These are phyloP conservation scores for Botryotinia globosa DNA, from an alignment of 2,329 filamentous ascomycete genomes.

Conservation along the genomic window DNA sequence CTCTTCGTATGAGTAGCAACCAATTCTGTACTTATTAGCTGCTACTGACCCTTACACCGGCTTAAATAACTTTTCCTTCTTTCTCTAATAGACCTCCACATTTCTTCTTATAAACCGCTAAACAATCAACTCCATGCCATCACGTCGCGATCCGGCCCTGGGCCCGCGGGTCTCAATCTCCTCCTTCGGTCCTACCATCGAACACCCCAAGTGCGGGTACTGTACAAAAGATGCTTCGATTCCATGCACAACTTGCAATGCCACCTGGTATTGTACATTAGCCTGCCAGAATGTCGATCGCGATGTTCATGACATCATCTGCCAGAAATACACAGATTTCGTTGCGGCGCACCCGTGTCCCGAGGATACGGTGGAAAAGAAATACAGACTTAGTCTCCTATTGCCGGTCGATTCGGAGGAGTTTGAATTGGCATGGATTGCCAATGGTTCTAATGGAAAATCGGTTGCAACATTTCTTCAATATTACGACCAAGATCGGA, in stretches of 20 bases:
- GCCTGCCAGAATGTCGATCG: neutral
- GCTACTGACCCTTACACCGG: neutral
- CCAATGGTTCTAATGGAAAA: neutral
- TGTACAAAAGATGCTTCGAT: neutral
- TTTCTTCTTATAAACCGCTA: neutral
- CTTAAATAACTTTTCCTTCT: neutral
- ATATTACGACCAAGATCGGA: conserved; percentile 1
- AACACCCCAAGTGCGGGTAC: conserved; percentile 7
- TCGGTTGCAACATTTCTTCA: neutral
- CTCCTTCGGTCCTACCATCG: conserved; percentile 4
- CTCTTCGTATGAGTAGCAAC: neutral
- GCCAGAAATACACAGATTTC: neutral
- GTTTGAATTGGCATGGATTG: neutral
- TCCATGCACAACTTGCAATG: neutral
- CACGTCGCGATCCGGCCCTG: neutral
- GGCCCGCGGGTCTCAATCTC: conserved; percentile 10
- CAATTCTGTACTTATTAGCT: neutral
- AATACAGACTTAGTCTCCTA: conserved; percentile 14
- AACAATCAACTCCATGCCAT: neutral
- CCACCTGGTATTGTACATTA: conserved; percentile 1
- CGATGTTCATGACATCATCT: neutral
- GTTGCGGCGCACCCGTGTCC: conserved; percentile 2
- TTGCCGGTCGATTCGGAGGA: neutral
- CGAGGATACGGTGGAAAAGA: neutral
- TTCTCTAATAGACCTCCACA: neutral